Base-by-base conservation (phyloP, 345 rosid species). In the Euclidium syriacum region DNA sequence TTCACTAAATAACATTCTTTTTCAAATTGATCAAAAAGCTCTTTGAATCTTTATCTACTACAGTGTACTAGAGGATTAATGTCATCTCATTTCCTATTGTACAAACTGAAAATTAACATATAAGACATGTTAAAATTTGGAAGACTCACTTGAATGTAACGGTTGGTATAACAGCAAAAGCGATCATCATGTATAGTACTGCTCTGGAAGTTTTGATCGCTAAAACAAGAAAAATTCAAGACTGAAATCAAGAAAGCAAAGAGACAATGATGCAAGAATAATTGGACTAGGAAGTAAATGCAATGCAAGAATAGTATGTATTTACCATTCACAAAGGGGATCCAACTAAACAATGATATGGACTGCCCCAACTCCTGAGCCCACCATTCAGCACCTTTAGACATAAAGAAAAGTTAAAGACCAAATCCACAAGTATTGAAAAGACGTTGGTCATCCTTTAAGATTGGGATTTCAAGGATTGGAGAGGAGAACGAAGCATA, bases 301-400 rank as follows among this genome's bases (percentile, higher is more conserved):
- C 18, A 20, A 51, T 15, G 43, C 2, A 17, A 3, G 30, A 8
- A 38, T n/a, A n/a, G n/a, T n/a, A 33, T 42, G 5, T 54, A 3
- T 78, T 78, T 84, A 95, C 99, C 96, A 50, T 76, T 80, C 39
- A 88, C 29, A 52, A 75, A 74, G 49, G 99, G 97, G 72, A 95
- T 83, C 99, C 97, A 95, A 68, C 80, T 74, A 46, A 90, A 60
- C 41, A 87, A 64, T 27, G 95, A 82, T 9, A 95, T 34, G 64
- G 99, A 83, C 75, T 73, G 64, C 42, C 87, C 92, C 70, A 90
- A 85, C 17, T 68, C 71, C 59, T 84, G 96, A 57, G 49, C 74
- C 99, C 99, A 94, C 97, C 99, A 94, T 64, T 85, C 90, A 67
- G 97, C 90, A 72, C 99, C 99, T 94, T 65, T 1, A 36, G 43